Evolutionary conservation across 1,284 basidiomycete species (phyloP).

Genomic region (Ceraceosorus guamensis): DNA sequence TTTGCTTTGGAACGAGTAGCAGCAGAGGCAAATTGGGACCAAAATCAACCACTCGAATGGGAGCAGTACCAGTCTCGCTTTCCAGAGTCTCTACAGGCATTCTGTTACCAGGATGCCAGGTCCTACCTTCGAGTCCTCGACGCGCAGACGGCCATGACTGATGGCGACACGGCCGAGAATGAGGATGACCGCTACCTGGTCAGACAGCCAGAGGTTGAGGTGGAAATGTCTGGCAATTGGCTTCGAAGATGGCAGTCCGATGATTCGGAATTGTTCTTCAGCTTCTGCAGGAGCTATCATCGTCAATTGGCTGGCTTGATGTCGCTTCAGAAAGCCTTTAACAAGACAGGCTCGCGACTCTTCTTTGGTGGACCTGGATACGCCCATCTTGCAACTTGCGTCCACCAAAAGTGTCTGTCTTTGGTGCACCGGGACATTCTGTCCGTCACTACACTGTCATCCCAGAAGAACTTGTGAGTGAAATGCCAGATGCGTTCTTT

Average conservation of each 20-base stretch:
- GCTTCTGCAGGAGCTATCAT: slow-evolving; percentile 42
- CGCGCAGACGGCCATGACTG: slow-evolving; percentile 12
- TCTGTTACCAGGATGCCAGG: slow-evolving; percentile 38
- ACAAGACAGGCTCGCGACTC: slow-evolving; percentile 19
- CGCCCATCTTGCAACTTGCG: slow-evolving; percentile 39
- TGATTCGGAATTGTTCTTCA: slow-evolving; percentile 45
- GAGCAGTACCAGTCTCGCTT: slow-evolving; percentile 23
- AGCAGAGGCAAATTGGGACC: slow-evolving; percentile 32
- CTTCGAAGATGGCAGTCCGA: slow-evolving; percentile 45
- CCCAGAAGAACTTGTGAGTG: slow-evolving; percentile 40
- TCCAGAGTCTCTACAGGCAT: slow-evolving; percentile 25
- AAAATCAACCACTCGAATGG: slow-evolving; percentile 21
- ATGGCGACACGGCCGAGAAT: slow-evolving; percentile 7
- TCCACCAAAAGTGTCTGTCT: slow-evolving; percentile 42
- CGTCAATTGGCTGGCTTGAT: slow-evolving; percentile 35
- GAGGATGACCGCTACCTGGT: slow-evolving; percentile 39
- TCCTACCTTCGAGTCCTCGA: slow-evolving; percentile 40
- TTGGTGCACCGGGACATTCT: slow-evolving; percentile 41
- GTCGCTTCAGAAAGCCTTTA: slow-evolving; percentile 16
- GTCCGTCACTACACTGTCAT: slow-evolving; percentile 43
- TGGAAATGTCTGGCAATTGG: slow-evolving; percentile 46
- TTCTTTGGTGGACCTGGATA: slow-evolving; percentile 43
- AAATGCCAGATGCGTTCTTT: no score
- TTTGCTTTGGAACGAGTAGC: slow-evolving; percentile 39
- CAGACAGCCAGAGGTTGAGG: slow-evolving; percentile 36